Evolutionary conservation across 2,329 filamentous ascomycete genomes (phyloP).

Genomic region (Leptographium radiaticola): DNA sequence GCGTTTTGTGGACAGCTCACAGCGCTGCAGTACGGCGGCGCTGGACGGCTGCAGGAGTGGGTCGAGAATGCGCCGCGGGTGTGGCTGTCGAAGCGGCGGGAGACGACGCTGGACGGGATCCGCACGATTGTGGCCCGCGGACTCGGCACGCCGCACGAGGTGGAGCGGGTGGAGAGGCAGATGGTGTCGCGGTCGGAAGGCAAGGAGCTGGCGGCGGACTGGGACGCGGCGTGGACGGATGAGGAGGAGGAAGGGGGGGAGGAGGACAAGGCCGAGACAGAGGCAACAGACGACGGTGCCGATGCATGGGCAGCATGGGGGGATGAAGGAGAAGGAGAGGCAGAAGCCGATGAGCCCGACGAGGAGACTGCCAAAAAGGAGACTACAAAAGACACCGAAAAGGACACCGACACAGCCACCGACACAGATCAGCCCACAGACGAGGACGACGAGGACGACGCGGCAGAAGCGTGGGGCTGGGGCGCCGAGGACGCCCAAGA

Average conservation of each 20-base stretch:
- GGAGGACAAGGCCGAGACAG: conserved; percentile 8
- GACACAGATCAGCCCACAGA: no score
- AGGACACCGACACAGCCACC: not conserved
- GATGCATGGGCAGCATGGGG: conserved; percentile 24
- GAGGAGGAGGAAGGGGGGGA: conserved; percentile 34
- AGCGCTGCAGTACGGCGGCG: conserved; percentile 46
- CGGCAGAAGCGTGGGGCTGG: conserved; percentile 71
- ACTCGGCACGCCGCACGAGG: conserved; percentile 52
- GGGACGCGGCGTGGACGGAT: conserved; percentile 72
- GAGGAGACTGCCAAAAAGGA: not conserved
- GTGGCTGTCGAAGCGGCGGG: conserved; percentile 77
- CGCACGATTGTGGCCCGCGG: conserved; percentile 53
- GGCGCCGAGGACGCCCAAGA: conserved; percentile 30
- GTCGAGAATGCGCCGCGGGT: conserved; percentile 64
- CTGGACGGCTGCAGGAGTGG: conserved; percentile 62
- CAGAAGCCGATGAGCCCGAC: conserved; percentile 1
- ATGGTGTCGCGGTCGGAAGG: conserved; percentile 57
- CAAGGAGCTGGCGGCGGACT: conserved; percentile 51
- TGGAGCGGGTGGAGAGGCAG: conserved; percentile 77
- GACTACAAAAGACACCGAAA: not conserved
- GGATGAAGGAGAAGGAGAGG: conserved; percentile 13
- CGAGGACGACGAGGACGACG: conserved; percentile 34
- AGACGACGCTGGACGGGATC: conserved; percentile 63
- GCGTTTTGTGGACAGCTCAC: conserved; percentile 53
- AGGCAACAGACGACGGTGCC: conserved; percentile 18